Conservation (phyloP, 208 protist genomes). For the Trichomonas tenax region DNA sequence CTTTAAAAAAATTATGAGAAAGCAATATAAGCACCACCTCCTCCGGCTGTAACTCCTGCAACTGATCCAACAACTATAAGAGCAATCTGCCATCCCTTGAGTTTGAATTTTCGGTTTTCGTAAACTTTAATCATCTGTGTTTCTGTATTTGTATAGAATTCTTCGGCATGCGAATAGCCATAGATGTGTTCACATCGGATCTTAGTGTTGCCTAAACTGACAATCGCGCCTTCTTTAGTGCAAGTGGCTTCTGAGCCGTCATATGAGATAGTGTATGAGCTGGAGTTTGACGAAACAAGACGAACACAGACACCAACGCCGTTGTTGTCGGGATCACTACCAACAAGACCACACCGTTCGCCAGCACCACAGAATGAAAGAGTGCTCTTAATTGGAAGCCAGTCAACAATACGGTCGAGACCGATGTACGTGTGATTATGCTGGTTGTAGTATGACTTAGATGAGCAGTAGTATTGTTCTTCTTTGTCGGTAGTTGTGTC, state of each 20-base stretch:
- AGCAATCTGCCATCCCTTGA: no score
- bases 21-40: no score
- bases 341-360: neutral
- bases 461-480: neutral
- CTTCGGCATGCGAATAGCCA: neutral
- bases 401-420: neutral
- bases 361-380: neutral
- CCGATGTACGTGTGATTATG: neutral
- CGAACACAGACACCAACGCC: neutral
- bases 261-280: neutral
- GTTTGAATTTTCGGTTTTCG: no score
- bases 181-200: neutral
- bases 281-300: neutral
- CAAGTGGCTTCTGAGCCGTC: neutral
- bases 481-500: neutral
- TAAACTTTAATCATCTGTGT: neutral
- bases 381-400: neutral
- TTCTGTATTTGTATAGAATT: neutral
- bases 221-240: neutral
- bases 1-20: no score
- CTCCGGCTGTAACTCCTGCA: no score
- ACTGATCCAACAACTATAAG: no score
- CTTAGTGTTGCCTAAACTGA: neutral
- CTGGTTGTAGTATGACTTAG: neutral
- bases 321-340: neutral